Percentiles rank a stretch among this genome's conserved stretches.
Conservation (phyloP, 2,329 filamentous ascomycete species). For the Chaetoscypha palmicola region DNA sequence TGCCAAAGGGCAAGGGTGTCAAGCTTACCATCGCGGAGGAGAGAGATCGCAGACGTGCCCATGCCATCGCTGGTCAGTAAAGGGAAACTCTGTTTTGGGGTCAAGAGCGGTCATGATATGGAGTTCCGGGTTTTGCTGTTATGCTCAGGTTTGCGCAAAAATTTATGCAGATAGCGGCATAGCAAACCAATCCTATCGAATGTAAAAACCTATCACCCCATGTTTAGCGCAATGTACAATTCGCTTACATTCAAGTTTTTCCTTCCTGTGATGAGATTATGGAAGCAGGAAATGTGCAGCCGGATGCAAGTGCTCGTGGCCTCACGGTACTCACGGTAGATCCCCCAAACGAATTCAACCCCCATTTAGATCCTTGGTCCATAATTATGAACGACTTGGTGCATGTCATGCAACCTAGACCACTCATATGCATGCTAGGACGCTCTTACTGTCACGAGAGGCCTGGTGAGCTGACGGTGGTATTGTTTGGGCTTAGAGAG, state of each 20-base stretch:
- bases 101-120: slow-evolving; percentile 25
- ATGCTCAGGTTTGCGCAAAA: slow-evolving; percentile 21
- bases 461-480: not conserved
- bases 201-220: slow-evolving; percentile 14
- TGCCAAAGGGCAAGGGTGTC: slow-evolving; percentile 99
- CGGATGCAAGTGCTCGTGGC: too few species aligned
- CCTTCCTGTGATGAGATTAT: too few species aligned
- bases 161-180: slow-evolving; percentile 26
- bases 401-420: slow-evolving; percentile 10
- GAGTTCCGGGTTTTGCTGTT: slow-evolving; percentile 28
- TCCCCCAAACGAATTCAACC: slow-evolving; percentile 7
- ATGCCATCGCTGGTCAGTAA: slow-evolving; percentile 31
- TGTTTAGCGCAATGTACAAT: too few species aligned
- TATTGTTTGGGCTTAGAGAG: not conserved
- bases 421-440: slow-evolving; percentile 8
- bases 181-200: slow-evolving; percentile 29
- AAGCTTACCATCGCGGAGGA: slow-evolving; percentile 99
- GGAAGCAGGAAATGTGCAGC: too few species aligned
- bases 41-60: slow-evolving; percentile 90
- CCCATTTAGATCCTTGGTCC: slow-evolving; percentile 12
- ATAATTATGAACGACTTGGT: not conserved
- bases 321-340: too few species aligned
- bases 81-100: slow-evolving; percentile 24
- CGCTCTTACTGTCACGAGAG: slow-evolving; percentile 15
- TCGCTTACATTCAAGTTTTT: too few species aligned